These are phyloP conservation scores for Saxophila tyrrhenica DNA, from an alignment of 495 filamentous ascomycete species.

Conservation along the genomic window DNA sequence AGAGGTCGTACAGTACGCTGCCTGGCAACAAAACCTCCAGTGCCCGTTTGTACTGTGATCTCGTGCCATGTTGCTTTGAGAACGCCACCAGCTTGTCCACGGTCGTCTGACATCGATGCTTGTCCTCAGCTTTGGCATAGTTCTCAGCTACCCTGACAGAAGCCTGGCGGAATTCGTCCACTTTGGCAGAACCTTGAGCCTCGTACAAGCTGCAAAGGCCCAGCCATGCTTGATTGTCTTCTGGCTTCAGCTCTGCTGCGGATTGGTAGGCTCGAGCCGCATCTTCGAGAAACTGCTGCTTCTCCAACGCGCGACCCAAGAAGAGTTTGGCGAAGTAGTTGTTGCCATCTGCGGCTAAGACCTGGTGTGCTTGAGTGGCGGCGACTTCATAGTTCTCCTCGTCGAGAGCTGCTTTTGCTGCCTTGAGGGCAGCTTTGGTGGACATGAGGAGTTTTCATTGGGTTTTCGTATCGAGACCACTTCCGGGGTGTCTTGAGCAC, in stretches of 20 bases:
- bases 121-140: slow-evolving; percentile 55
- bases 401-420: slow-evolving; percentile 67
- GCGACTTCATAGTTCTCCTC: slow-evolving; percentile 68
- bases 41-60: slow-evolving; percentile 57
- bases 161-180: slow-evolving; percentile 63
- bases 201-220: slow-evolving; percentile 82
- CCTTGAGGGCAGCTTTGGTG: slow-evolving; percentile 71
- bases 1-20: slow-evolving; percentile 62
- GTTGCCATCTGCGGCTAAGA: slow-evolving; percentile 59
- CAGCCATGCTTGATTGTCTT: slow-evolving; percentile 70
- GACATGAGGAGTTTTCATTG: slow-evolving; percentile 8
- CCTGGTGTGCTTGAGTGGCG: slow-evolving; percentile 49
- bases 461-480: no score
- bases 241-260: slow-evolving; percentile 53
- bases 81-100: slow-evolving; percentile 70
- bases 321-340: slow-evolving; percentile 84
- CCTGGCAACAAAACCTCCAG: slow-evolving; percentile 65
- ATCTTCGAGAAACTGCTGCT: slow-evolving; percentile 54
- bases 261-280: slow-evolving; percentile 65
- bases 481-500: no score
- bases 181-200: slow-evolving; percentile 52
- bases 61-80: slow-evolving; percentile 57
- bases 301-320: slow-evolving; percentile 68
- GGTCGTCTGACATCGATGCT: slow-evolving; percentile 61
- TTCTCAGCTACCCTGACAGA: slow-evolving; percentile 62